These are phyloP conservation scores for Chloris gayana DNA, from an alignment of 176 grass and related monocot species.

Conservation along the genomic window DNA sequence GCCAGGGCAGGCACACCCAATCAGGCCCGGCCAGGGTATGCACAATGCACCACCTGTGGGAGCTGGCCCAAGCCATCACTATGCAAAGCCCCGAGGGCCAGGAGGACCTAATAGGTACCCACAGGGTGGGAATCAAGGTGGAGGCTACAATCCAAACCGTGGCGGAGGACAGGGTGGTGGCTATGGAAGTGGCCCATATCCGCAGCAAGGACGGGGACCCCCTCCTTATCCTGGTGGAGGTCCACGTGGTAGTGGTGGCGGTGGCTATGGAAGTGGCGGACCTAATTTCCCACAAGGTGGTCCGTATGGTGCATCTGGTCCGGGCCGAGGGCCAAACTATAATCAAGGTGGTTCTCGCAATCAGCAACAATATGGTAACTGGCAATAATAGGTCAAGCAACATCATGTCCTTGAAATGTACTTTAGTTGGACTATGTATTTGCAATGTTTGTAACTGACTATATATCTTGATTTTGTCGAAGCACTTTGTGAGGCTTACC, in stretches of 20 bases:
- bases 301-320: constrained; percentile 66
- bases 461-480: neutral
- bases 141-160: constrained; percentile 68
- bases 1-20: constrained; percentile 64
- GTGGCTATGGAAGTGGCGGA: constrained; percentile 55
- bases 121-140: constrained; percentile 62
- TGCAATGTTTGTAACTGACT: neutral
- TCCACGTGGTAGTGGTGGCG: constrained; percentile 35
- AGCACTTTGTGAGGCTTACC: neutral
- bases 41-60: constrained; percentile 71
- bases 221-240: constrained; percentile 62
- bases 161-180: constrained; percentile 68
- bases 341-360: constrained; percentile 58
- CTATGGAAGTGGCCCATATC: constrained; percentile 70
- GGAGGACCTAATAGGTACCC: constrained; percentile 79
- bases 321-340: constrained; percentile 61
- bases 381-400: constrained; percentile 51
- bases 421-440: constrained; percentile 2
- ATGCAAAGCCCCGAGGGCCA: constrained; percentile 74
- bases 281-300: constrained; percentile 72
- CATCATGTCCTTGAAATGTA: neutral
- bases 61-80: constrained; percentile 75
- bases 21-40: constrained; percentile 72
- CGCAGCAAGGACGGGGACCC: constrained; percentile 68
- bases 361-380: constrained; percentile 80